Conservation (phyloP, 306 rosid species). For the Mucuna pruriens region DNA sequence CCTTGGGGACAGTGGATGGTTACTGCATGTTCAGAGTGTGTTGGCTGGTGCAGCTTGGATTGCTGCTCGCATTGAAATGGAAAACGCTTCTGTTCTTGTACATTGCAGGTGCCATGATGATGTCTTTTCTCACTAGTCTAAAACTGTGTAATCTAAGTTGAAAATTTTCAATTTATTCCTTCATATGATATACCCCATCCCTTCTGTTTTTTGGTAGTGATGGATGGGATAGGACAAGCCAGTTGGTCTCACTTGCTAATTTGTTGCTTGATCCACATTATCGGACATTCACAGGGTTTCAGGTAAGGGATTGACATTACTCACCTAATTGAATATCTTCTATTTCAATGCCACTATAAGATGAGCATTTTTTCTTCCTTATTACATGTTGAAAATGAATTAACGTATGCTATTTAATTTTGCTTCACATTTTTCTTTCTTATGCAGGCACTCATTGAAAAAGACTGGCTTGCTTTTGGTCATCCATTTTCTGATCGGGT, state of each 20-base stretch:
- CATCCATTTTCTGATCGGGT: conserved; percentile 92
- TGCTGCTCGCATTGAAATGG: conserved; percentile 94
- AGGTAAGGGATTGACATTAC: conserved; percentile 58
- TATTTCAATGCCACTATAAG: not conserved
- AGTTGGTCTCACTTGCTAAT: conserved; percentile 87
- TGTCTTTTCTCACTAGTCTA: conserved; percentile 20
- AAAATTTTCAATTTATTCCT: conserved; percentile 1
- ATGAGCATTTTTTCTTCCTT: not conserved
- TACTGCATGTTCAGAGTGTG: conserved; percentile 81
- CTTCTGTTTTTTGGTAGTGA: conserved; percentile 60
- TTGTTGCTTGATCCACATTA: conserved; percentile 96
- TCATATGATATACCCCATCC: not conserved
- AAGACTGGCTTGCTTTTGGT: conserved; percentile 99
- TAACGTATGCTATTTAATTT: conserved; percentile 21
- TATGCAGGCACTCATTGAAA: conserved; percentile 87
- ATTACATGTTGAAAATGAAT: conserved; percentile 14
- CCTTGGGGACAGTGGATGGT: conserved; percentile 98
- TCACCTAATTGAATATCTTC: conserved; percentile 32
- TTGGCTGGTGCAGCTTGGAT: conserved; percentile 99
- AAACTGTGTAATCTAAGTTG: conserved; percentile 23
- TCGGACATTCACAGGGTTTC: conserved; percentile 90
- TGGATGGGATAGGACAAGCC: conserved; percentile 99
- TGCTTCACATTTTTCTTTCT: conserved; percentile 31
- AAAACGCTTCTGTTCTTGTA: conserved; percentile 90
- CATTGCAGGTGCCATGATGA: conserved; percentile 85